Evolutionary conservation across 2,329 filamentous ascomycete species (phyloP), one percentile per base, ranked within the genome.

Genomic region (Fusarium sp.): DNA sequence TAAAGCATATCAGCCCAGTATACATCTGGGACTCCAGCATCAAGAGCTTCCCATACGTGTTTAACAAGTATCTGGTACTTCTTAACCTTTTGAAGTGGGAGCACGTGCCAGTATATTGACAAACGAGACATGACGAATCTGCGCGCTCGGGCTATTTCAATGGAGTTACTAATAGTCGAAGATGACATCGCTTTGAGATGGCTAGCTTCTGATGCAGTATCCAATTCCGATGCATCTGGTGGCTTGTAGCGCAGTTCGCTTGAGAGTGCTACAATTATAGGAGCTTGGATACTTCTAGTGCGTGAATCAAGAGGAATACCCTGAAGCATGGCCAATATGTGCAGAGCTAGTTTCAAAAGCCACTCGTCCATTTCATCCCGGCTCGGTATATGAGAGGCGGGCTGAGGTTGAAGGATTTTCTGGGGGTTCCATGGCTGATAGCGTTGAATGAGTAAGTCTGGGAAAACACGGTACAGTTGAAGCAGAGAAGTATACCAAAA

Each of bases 231-330:
- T 13, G 23, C 46, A 30, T 50, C 15, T 30, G 33, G 34, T 30
- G 46, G 30, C 16, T 50, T 38, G 46, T 50, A 38, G 23, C 46
- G 46, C 46, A 50, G 16, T 38, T 50, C 46, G 34, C 46, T 50
- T 4, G 46, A 50, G 46, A 50, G 34, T 28, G 46, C 46, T 38
- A 50, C 46, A 30, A 50, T 50, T 30, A 50, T 38, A 38, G 46
- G 46, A 50, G 46, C 46, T 38, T 50, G 46, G 46, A 50, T 50
- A 26, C 46, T 50, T 50, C 46, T 50, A 13, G 46, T 50, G 16
- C 46, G 23, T 18, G 46, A 50, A 28, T 50, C 46, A 30, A 50
- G 46, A 50, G 46, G 46, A 38, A 50, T 50, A 18, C 46, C 34
- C 18, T 50, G 46, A 38, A 50, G 46, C 46, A 50, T 50, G 46